Evolutionary conservation across 371 early-diverging fungal species (phyloP), one percentile per base, ranked within the genome.

Genomic region (Mucor irregularis): DNA sequence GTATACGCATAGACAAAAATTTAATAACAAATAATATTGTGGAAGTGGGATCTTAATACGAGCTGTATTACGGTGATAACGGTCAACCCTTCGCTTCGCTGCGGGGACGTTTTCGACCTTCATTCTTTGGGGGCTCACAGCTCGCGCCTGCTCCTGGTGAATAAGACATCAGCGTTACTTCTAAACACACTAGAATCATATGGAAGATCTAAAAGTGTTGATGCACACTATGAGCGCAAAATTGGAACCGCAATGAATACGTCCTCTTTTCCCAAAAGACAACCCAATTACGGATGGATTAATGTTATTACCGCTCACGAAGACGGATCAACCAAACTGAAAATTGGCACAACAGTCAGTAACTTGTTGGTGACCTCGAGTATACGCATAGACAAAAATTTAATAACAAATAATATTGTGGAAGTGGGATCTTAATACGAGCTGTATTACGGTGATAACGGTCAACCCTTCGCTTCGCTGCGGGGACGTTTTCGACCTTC

Each of bases 331-430:
- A 54, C 47, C 5, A 54, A 54, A 54, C 28, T 54, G 13, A 46
- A 54, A 54, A 54, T 54, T 17, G 55, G 38, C n/a, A 34, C 3
- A 0, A 0, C 28, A 10, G 34, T 34, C 44, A 37, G 35, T 29
- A 54, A 45, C 28, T 54, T 54, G 28, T 46, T 54, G 34, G 22
- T 54, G 17, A 54, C 55, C 38, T 54, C 47, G 26, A 54, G 55
- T 37, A 16, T 54, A 46, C 1, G 47, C 24, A 35, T 54, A 0
- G 47, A 46, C 34, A 26, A 17, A 28, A 14, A 54, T 45, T 25
- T 47, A 11, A 34, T 34, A 42, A 49, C 58, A 21, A 43, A 39
- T 43, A 44, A 57, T 31, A 29, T 47, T 37, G 43, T 28, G 34
- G 37, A 49, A 16, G 28, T 49, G 39, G 49, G 13, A 47, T 11